phyloP scores from a whole-genome alignment of 495 filamentous ascomycete species.

The Penicillium desertorum region DNA sequence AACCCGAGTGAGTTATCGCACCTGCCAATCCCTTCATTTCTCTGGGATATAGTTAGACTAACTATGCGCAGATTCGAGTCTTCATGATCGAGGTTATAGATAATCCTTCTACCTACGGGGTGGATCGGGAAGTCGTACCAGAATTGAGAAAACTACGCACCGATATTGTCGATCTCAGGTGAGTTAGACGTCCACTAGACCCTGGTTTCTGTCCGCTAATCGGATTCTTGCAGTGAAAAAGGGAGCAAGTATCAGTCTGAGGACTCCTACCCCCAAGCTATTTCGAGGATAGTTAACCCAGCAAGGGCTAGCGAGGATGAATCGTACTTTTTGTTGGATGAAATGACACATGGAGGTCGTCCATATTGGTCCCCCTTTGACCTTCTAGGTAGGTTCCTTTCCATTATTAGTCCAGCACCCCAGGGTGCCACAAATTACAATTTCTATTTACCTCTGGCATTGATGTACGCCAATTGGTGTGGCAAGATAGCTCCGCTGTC shows the following conservation, averaged over 20 bases:
- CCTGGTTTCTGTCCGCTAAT: neutral
- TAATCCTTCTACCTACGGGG: neutral
- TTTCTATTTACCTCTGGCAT: neutral
- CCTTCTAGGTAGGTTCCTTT: neutral
- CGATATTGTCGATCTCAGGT: neutral
- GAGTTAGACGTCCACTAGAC: neutral
- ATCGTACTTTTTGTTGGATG: neutral
- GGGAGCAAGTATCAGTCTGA: neutral
- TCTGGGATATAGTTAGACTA: neutral
- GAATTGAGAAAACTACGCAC: neutral
- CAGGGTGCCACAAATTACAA: neutral
- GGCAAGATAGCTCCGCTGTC: neutral
- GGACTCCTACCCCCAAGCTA: neutral
- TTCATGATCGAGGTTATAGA: neutral
- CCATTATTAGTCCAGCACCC: neutral
- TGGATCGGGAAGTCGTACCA: neutral
- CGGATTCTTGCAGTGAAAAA: neutral
- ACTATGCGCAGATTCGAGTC: neutral
- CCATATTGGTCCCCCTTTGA: neutral
- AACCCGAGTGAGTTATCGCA: neutral
- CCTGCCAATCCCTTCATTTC: neutral
- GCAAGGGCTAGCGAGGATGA: neutral
- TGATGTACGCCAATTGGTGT: neutral
- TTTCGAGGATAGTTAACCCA: neutral
- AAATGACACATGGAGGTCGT: neutral